Evolutionary conservation across 352 stramenopile genomes (phyloP).

Genomic region (Phytophthora vignae): DNA sequence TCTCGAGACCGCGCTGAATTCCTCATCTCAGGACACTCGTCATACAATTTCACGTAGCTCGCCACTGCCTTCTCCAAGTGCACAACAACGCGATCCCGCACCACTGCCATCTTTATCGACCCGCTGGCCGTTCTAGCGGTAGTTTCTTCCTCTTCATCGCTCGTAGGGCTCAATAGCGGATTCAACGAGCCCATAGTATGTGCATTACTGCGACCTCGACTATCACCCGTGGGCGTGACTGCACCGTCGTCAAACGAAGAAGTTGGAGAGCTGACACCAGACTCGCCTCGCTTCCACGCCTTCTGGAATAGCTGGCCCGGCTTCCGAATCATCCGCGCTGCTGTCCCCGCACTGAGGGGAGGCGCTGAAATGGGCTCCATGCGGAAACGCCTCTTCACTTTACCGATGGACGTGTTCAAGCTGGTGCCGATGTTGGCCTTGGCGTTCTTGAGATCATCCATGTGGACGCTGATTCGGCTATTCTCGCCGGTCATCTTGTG

Average conservation of each 20-base stretch:
- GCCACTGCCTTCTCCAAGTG: conserved; percentile 67
- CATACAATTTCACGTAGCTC: conserved; percentile 68
- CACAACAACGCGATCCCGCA: conserved; percentile 62
- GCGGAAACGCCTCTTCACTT: conserved; percentile 77
- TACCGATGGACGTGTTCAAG: conserved; percentile 74
- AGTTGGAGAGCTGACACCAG: conserved; percentile 27
- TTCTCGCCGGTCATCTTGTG: conserved; percentile 40
- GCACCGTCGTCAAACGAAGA: conserved; percentile 39
- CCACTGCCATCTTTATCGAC: conserved; percentile 28
- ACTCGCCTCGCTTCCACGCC: conserved; percentile 52
- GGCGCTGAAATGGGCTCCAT: conserved; percentile 48
- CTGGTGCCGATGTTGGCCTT: conserved; percentile 79
- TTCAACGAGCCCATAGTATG: conserved; percentile 32
- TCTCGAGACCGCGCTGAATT: conserved; percentile 70
- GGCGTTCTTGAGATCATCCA: conserved; percentile 80
- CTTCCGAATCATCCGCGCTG: conserved; percentile 77
- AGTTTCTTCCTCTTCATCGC: conserved; percentile 29
- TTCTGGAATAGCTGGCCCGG: conserved; percentile 76
- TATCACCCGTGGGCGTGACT: conserved; percentile 32
- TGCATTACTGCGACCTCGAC: conserved; percentile 22
- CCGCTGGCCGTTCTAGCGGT: conserved; percentile 12
- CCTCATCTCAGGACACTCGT: conserved; percentile 70
- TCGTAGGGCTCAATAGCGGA: conserved; percentile 28
- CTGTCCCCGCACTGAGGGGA: conserved; percentile 40
- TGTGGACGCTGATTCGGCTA: conserved; percentile 40